phyloP scores from a whole-genome alignment of 768 basidiomycete genomes.

The Rhizopogon vesiculosus region DNA sequence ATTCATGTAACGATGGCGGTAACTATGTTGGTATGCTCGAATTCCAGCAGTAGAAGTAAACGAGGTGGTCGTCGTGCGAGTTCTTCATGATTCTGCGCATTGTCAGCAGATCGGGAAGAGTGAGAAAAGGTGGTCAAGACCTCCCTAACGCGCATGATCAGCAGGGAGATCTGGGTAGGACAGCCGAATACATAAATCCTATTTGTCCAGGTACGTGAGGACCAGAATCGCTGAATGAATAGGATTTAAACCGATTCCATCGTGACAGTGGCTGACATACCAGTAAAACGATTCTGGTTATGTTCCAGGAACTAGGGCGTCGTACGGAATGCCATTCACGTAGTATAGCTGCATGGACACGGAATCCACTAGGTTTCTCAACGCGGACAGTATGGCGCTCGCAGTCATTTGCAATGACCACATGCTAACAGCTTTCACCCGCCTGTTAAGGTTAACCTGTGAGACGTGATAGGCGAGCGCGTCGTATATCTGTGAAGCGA shows the following conservation, averaged over 20 bases:
- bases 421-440: conserved; percentile 84
- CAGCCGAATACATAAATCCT: no score
- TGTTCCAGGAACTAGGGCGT: conserved; percentile 17
- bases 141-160: background rate
- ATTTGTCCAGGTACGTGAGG: no score
- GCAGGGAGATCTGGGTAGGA: background rate
- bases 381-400: conserved; percentile 73
- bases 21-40: no score
- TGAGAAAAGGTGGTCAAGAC: background rate
- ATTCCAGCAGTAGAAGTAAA: no score
- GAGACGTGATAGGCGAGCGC: conserved; percentile 95
- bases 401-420: conserved; percentile 97
- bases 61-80: background rate
- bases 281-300: conserved; percentile 2
- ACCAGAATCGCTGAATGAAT: background rate
- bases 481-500: conserved; percentile 65
- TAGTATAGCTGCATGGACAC: conserved; percentile 26
- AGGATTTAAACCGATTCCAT: background rate
- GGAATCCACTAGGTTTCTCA: conserved; percentile 77
- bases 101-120: background rate
- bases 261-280: background rate
- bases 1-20: no score
- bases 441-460: conserved; percentile 82
- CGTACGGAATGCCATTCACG: conserved; percentile 27
- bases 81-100: background rate